Percentiles rank a stretch among this genome's conserved stretches.
Evolutionary conservation across 208 protist genomes (phyloP).

Genomic region (Crithidia bombi): DNA sequence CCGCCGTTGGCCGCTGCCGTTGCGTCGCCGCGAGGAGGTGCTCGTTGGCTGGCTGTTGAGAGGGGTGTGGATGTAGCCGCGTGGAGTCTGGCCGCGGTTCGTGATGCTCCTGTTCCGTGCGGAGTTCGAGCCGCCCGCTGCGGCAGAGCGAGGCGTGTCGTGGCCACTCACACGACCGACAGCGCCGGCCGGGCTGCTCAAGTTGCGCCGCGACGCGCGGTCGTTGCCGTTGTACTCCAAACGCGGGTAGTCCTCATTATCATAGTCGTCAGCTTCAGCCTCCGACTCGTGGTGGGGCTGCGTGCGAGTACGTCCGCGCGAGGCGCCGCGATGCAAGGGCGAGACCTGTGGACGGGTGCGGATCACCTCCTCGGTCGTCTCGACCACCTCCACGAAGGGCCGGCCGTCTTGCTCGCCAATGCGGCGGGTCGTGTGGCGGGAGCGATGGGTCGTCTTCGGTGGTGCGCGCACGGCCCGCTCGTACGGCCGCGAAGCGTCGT

Average conservation of each 20-base stretch:
- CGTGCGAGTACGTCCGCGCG: no score
- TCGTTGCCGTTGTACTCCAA: conserved; percentile 3
- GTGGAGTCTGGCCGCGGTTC: conserved; percentile 10
- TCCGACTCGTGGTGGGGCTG: no score
- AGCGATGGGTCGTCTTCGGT: conserved; percentile 9
- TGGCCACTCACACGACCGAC: neutral
- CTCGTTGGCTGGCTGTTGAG: neutral
- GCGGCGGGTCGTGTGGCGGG: conserved; percentile 18
- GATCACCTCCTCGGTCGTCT: conserved; percentile 17
- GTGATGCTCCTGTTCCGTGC: neutral
- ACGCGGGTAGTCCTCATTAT: neutral
- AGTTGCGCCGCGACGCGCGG: neutral
- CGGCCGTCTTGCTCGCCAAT: conserved; percentile 7
- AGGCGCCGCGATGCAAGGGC: neutral
- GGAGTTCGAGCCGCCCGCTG: neutral
- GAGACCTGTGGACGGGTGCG: neutral
- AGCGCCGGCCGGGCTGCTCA: neutral
- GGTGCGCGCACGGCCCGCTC: neutral
- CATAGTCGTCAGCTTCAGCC: no score
- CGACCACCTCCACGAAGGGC: conserved; percentile 17
- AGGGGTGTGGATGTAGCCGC: neutral
- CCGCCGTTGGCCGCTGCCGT: neutral
- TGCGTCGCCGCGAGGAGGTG: conserved; percentile 4
- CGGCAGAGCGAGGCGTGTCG: conserved; percentile 1
- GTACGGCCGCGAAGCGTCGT: conserved; percentile 1